Evolutionary conservation across 129 eudicot species (phyloP).

Genomic region (Chrysanthemum makinoi): DNA sequence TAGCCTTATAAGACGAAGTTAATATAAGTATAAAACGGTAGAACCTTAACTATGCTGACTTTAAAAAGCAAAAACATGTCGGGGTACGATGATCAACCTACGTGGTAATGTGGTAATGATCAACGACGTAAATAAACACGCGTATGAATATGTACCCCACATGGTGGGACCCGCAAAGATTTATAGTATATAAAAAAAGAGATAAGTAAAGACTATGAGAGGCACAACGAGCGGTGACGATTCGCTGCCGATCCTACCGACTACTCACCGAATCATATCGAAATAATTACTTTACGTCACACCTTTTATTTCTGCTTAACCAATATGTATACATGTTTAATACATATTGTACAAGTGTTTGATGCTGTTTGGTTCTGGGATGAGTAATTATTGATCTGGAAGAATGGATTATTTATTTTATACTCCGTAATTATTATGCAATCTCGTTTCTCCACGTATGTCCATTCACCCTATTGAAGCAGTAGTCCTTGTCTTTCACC

Average conservation of each 20-base stretch:
- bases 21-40: too few relatives aligned
- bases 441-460: slow-evolving; percentile 38
- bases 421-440: not conserved
- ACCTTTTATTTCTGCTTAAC: not conserved
- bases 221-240: slow-evolving; percentile 46
- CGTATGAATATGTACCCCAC: slow-evolving; percentile 13
- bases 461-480: slow-evolving; percentile 27
- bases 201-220: slow-evolving; percentile 6
- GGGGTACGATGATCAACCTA: not conserved
- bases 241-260: slow-evolving; percentile 42
- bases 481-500: slow-evolving; percentile 5
- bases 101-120: not conserved
- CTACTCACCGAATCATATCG: slow-evolving; percentile 33
- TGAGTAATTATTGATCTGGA: slow-evolving; percentile 13
- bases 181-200: not conserved
- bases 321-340: not conserved
- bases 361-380: not conserved
- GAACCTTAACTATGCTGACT: too few relatives aligned
- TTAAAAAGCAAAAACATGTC: too few relatives aligned
- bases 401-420: not conserved
- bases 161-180: slow-evolving; percentile 19
- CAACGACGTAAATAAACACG: not conserved
- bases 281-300: not conserved
- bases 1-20: too few relatives aligned
- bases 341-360: not conserved